Conservation (phyloP, 768 basidiomycete species). For the Agaricus subrufescens region DNA sequence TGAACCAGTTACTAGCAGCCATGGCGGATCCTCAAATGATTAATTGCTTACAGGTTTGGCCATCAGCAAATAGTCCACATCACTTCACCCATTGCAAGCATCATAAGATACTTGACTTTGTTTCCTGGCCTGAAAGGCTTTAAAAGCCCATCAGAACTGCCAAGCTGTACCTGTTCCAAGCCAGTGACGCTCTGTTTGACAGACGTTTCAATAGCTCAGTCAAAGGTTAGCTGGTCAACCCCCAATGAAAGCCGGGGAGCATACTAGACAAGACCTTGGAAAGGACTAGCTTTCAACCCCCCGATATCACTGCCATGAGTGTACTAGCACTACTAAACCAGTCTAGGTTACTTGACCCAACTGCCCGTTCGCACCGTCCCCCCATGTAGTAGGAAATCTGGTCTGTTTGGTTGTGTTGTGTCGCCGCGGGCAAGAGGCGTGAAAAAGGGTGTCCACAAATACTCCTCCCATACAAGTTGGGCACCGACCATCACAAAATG, state of each 20-base stretch:
- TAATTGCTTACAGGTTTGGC: constrained; percentile 32
- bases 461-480: too few relatives aligned
- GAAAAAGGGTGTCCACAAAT: background rate
- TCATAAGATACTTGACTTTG: constrained; percentile 18
- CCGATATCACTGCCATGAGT: background rate
- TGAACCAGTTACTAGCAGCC: constrained; percentile 20
- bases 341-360: background rate
- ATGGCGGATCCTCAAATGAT: constrained; percentile 30
- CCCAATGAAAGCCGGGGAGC: constrained; percentile 14
- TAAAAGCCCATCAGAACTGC: too few relatives aligned
- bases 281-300: background rate
- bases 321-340: background rate
- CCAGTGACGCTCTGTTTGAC: constrained; percentile 27
- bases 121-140: too few relatives aligned
- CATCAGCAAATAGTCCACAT: constrained; percentile 37
- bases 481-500: too few relatives aligned
- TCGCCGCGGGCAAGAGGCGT: background rate
- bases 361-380: background rate
- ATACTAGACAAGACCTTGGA: constrained; percentile 15
- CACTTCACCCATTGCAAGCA: constrained; percentile 25
- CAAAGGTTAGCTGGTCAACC: constrained; percentile 28
- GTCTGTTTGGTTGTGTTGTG: background rate
- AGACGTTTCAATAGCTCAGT: constrained; percentile 28
- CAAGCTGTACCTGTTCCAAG: constrained; percentile 25
- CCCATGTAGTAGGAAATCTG: background rate